Evolutionary conservation across 2,329 filamentous ascomycete species (phyloP).

Genomic region (Grosmannia serpens): DNA sequence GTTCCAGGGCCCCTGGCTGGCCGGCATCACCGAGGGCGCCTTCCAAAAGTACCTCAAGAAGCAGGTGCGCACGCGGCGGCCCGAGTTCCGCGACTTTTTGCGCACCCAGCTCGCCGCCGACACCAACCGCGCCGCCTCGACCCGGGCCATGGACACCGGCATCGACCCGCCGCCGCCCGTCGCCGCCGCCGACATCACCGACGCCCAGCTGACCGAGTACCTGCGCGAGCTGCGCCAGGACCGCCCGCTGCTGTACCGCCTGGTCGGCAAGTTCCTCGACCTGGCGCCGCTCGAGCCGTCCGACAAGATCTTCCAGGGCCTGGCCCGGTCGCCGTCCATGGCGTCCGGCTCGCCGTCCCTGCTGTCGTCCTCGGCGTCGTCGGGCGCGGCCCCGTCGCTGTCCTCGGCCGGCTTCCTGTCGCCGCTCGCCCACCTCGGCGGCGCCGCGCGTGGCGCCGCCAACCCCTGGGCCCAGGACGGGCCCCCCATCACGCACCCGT

Average conservation of each 20-base stretch:
- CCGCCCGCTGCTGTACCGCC: constrained; percentile 35
- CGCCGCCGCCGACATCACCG: constrained; percentile 30
- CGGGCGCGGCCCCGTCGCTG: background rate
- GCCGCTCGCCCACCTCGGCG: background rate
- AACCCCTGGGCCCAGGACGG: constrained; percentile 40
- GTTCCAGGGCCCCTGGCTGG: constrained; percentile 55
- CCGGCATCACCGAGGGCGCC: constrained; percentile 47
- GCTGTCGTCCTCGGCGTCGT: constrained; percentile 16
- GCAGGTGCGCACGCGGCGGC: constrained; percentile 39
- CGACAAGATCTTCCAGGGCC: constrained; percentile 7
- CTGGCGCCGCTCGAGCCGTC: constrained; percentile 38
- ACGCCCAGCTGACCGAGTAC: constrained; percentile 39
- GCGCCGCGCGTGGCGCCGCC: constrained; percentile 2
- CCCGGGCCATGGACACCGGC: constrained; percentile 27
- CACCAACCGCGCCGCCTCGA: constrained; percentile 25
- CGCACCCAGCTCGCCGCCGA: constrained; percentile 35
- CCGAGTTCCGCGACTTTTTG: constrained; percentile 44
- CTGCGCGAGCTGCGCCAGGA: constrained; percentile 41
- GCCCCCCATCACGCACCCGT: constrained; percentile 50
- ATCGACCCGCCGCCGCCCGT: constrained; percentile 19
- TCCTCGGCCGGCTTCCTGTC: constrained; percentile 17
- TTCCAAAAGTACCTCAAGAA: constrained; percentile 45
- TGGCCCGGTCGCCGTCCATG: constrained; percentile 9
- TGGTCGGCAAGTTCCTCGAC: constrained; percentile 51
- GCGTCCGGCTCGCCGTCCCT: constrained; percentile 7